Evolutionary conservation across 306 rosid genomes (phyloP).

Genomic region (Prunus salicina): DNA sequence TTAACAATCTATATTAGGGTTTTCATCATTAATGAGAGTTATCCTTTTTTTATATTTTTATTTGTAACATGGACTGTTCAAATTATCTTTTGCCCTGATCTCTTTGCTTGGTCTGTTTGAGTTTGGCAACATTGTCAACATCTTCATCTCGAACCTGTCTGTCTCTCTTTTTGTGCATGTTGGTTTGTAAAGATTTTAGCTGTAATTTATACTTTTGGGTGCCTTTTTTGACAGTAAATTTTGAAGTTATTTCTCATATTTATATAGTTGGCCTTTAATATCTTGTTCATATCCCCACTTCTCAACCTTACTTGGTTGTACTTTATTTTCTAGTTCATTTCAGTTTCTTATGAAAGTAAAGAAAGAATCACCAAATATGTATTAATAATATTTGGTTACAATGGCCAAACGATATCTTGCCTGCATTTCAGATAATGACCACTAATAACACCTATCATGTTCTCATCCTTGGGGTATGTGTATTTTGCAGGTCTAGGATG

Average conservation of each 20-base stretch:
- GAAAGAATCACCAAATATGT: not conserved
- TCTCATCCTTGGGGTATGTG: not conserved
- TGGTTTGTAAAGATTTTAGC: not conserved
- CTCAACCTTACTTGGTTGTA: not conserved
- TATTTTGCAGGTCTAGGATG: conserved; percentile 81
- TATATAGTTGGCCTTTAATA: no score
- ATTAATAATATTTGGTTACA: not conserved
- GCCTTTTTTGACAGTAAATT: not conserved
- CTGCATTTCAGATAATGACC: not conserved
- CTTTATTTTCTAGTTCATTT: not conserved
- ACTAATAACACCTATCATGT: not conserved
- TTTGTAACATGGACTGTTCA: not conserved
- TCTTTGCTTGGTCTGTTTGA: not conserved
- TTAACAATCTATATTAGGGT: not conserved
- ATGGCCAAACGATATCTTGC: not conserved
- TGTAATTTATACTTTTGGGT: not conserved
- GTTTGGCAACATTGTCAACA: not conserved
- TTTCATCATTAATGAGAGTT: not conserved
- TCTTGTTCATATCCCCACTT: no score
- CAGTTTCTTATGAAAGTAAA: not conserved
- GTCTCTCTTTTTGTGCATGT: not conserved
- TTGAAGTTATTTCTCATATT: not conserved
- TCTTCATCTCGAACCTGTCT: not conserved
- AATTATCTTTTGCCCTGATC: not conserved
- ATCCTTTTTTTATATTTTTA: not conserved